Evolutionary conservation across 192 early-diverging fungal species (phyloP), one percentile per base, ranked within the genome.

Genomic region (Coemansia sp.): DNA sequence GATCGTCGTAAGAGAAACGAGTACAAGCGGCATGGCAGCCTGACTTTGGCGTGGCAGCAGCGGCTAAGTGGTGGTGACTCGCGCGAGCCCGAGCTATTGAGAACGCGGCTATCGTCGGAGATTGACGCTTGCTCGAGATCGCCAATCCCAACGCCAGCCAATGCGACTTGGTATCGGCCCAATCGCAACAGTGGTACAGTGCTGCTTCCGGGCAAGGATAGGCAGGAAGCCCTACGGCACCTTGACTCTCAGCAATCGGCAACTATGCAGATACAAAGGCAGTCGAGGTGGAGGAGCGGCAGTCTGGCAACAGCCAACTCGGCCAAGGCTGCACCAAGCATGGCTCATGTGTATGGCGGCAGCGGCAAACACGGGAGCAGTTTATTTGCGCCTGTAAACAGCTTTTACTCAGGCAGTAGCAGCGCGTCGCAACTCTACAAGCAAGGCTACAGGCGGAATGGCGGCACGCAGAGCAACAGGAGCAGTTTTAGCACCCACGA

Each of bases 11-110:
- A 38, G 28, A 63, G 58, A 16, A 81, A 81, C 66, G 65, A 81
- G 56, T 81, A 81, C 66, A 81, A 81, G 56, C 61, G 78, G 3
- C 72, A 81, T 40, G 78, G 78, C 34, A 81, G 78, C 34, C 40
- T 81, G 36, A 81, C 73, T 2, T 58, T 81, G 55, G 78, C 78
- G 2, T 72, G 55, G 65, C 74, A 77, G 45, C 68, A 70, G 45
- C 40, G 69, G 23, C 33, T 62, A n/a, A 62, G 67, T 4, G 34
- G 63, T 9, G 38, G 43, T 50, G 42, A 24, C 35, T 28, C 59
- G 28, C 63, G 50, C 43, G 58, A 71, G 14, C 10, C 28, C 59
- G 59, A 55, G 33, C 56, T 20, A 24, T 33, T 50, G 20, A 34
- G 53, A n/a, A 59, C 63, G 31, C 51, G 72, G 21, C 24, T 74